A percentile compares a stretch with the other conserved stretches of the same genome.
These are phyloP conservation scores for Fragaria nilgerrensis DNA, from an alignment of 306 rosid genomes.

Conservation along the genomic window DNA sequence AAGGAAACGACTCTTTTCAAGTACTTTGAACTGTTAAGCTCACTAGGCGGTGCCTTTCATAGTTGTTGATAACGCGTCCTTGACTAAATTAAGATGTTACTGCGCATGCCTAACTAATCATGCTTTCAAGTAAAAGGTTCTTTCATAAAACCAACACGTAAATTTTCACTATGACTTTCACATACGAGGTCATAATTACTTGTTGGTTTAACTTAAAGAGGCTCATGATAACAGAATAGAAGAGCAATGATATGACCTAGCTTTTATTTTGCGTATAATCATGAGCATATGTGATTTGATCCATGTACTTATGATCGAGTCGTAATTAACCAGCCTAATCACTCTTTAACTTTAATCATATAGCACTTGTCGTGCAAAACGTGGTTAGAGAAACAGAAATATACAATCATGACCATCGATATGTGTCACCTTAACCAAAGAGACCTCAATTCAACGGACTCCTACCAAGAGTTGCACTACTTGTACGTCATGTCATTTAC, in stretches of 20 bases:
- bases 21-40: background rate
- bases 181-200: background rate
- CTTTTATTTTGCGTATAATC: background rate
- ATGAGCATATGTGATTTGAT: background rate
- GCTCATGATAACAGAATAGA: slow-evolving; percentile 28
- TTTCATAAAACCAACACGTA: background rate
- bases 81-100: background rate
- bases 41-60: background rate
- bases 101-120: background rate
- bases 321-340: no score
- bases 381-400: background rate
- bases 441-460: background rate
- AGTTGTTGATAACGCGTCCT: background rate
- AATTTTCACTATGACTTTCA: background rate
- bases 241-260: background rate
- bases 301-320: background rate
- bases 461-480: background rate
- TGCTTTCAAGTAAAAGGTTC: background rate
- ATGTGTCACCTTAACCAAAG: background rate
- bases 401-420: background rate
- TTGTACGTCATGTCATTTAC: background rate
- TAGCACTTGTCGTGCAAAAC: background rate
- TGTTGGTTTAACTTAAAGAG: slow-evolving; percentile 4
- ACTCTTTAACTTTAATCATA: background rate
- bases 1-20: background rate